These are phyloP conservation scores for Pythium guiyangense DNA, from an alignment of 352 stramenopile species.

Conservation along the genomic window DNA sequence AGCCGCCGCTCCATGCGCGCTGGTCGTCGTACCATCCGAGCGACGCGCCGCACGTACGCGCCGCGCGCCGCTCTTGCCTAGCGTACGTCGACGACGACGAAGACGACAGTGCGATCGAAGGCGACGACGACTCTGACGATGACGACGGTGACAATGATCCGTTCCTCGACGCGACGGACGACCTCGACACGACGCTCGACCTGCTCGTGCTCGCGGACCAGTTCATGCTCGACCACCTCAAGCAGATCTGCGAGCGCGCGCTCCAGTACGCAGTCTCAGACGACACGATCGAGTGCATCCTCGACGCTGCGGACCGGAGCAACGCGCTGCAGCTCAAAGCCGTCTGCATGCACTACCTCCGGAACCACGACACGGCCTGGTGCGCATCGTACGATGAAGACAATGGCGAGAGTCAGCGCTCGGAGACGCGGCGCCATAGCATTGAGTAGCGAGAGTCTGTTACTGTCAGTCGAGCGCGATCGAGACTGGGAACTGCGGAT, in stretches of 20 bases:
- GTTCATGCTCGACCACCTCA: slow-evolving; percentile 97
- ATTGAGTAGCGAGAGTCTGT: slow-evolving; percentile 8
- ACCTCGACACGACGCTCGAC: slow-evolving; percentile 78
- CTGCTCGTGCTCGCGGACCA: slow-evolving; percentile 92
- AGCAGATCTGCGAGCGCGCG: slow-evolving; percentile 91
- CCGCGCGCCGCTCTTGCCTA: slow-evolving; percentile 3
- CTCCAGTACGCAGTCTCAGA: slow-evolving; percentile 78
- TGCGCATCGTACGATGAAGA: too few species aligned
- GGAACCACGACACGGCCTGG: slow-evolving; percentile 66
- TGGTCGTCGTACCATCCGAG: slow-evolving; percentile 16
- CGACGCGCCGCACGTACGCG: slow-evolving; percentile 9
- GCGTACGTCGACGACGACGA: slow-evolving; percentile 16
- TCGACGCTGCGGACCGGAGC: slow-evolving; percentile 86
- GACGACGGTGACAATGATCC: slow-evolving; percentile 7
- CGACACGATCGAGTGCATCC: slow-evolving; percentile 86
- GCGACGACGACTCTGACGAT: neutral
- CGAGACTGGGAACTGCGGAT: slow-evolving; percentile 2
- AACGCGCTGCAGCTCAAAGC: slow-evolving; percentile 89
- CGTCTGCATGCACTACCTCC: slow-evolving; percentile 91
- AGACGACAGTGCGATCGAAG: slow-evolving; percentile 4
- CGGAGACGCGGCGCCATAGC: slow-evolving; percentile 13
- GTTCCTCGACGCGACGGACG: slow-evolving; percentile 22
- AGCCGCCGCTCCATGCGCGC: slow-evolving; percentile 13
- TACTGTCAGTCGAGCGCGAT: neutral
- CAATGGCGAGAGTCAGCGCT: too few species aligned